phyloP scores from a whole-genome alignment of 2,329 filamentous ascomycete genomes.

The Botrytis byssoidea region DNA sequence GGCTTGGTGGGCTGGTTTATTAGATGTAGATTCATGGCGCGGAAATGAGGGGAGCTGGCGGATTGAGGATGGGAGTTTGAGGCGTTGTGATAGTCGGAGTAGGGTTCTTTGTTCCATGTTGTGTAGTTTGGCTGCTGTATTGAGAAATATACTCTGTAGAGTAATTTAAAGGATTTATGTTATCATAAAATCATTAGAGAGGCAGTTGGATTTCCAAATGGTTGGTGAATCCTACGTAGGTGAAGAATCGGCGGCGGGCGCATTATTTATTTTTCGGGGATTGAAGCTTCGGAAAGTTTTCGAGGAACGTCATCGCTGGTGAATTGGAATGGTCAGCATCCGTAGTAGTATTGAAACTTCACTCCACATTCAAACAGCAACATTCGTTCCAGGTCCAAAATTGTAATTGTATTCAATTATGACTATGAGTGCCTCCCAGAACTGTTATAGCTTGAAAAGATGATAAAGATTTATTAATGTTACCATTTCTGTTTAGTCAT shows the following conservation, averaged over 20 bases:
- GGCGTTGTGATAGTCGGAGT: constrained; percentile 29
- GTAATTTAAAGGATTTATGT: constrained; percentile 1
- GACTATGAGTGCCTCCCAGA: neutral
- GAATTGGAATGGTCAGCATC: constrained; percentile 16
- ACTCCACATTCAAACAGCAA: neutral
- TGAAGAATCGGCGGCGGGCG: neutral
- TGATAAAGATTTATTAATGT: neutral
- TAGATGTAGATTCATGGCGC: constrained; percentile 19
- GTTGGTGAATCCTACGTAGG: neutral
- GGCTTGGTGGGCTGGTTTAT: constrained; percentile 32
- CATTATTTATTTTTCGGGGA: constrained; percentile 15
- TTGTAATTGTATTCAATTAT: neutral
- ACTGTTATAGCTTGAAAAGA: neutral
- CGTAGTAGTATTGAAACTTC: neutral
- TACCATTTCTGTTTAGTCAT: neutral
- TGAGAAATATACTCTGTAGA: neutral
- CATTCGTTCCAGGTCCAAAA: neutral
- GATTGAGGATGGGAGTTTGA: constrained; percentile 24
- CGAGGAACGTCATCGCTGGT: constrained; percentile 19
- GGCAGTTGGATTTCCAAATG: neutral
- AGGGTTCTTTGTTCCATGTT: constrained; percentile 35
- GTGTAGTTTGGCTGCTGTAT: neutral
- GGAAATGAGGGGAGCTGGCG: constrained; percentile 22
- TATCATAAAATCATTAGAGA: constrained; percentile 32
- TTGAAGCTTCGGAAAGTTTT: constrained; percentile 2